phyloP scores from a whole-genome alignment of 179 eudicot species.

The Pouteria campechiana region DNA sequence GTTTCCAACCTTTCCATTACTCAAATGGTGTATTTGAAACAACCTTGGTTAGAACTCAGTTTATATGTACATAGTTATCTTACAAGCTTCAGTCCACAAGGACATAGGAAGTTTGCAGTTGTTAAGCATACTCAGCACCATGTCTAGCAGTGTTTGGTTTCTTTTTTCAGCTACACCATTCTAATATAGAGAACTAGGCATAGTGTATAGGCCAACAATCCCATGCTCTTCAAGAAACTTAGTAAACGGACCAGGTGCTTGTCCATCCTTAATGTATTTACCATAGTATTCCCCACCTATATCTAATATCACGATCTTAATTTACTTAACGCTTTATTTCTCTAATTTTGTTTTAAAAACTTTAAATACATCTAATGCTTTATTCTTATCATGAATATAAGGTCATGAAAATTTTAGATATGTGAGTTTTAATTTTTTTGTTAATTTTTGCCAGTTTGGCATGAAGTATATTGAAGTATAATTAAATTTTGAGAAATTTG shows the following conservation, averaged over 20 bases:
- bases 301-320: constrained; percentile 4
- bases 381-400: not conserved
- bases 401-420: too few relatives aligned
- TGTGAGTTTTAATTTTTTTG: too few relatives aligned
- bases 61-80: not conserved
- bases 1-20: constrained; percentile 8
- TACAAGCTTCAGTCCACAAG: constrained; percentile 6
- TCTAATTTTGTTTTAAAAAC: not conserved
- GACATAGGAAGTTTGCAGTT: not conserved
- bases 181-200: not conserved
- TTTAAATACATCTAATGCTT: constrained; percentile 4
- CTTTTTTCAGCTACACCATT: not conserved
- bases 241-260: constrained; percentile 3
- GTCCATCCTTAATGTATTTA: not conserved
- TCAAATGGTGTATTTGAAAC: constrained; percentile 4
- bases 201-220: not conserved
- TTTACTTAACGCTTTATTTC: constrained; percentile 2
- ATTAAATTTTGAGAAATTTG: too few relatives aligned
- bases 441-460: too few relatives aligned
- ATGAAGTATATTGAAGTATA: too few relatives aligned
- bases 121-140: constrained; percentile 3
- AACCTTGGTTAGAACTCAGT: constrained; percentile 2
- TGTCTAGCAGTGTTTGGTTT: not conserved
- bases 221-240: not conserved
- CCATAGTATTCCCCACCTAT: constrained; percentile 7